Evolutionary conservation across 2,329 filamentous ascomycete genomes (phyloP).

Genomic region (Thielaviopsis ethacetica): DNA sequence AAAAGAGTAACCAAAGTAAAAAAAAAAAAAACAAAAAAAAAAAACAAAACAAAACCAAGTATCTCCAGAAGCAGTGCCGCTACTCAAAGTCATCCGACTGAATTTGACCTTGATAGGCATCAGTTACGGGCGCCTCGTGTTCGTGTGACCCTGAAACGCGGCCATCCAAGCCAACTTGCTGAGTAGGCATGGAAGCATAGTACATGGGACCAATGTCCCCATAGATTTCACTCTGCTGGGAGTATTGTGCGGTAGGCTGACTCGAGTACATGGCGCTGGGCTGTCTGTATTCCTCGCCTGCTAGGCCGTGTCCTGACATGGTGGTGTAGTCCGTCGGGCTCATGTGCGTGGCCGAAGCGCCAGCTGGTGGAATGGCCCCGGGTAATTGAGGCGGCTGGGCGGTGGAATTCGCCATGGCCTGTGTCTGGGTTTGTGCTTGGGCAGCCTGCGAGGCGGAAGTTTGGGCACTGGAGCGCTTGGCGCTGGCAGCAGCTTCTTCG

Average conservation of each 20-base stretch:
- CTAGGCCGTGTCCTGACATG: conserved; percentile 46
- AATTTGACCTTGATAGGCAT: conserved; percentile 24
- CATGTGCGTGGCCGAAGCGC: background rate
- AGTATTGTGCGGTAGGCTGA: conserved; percentile 58
- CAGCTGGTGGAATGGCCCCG: background rate
- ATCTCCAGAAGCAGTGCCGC: background rate
- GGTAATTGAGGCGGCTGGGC: background rate
- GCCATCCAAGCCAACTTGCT: conserved; percentile 45
- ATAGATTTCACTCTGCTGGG: conserved; percentile 69
- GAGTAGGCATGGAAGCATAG: conserved; percentile 64
- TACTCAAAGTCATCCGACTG: conserved; percentile 30
- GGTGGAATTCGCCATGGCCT: conserved; percentile 1
- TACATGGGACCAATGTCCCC: conserved; percentile 75
- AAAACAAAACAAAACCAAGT: background rate
- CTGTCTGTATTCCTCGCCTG: conserved; percentile 62
- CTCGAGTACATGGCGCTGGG: conserved; percentile 63
- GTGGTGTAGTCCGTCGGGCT: conserved; percentile 38
- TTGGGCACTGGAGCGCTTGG: conserved; percentile 54
- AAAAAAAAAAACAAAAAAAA: background rate
- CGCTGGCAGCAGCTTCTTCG: conserved; percentile 75
- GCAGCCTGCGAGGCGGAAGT: conserved; percentile 22
- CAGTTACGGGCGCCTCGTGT: conserved; percentile 4
- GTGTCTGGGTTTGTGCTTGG: conserved; percentile 1
- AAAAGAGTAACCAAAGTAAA: background rate
- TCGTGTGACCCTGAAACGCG: background rate